Evolutionary conservation across 2,329 filamentous ascomycete species (phyloP).

Genomic region (Scedosporium dehoogii): DNA sequence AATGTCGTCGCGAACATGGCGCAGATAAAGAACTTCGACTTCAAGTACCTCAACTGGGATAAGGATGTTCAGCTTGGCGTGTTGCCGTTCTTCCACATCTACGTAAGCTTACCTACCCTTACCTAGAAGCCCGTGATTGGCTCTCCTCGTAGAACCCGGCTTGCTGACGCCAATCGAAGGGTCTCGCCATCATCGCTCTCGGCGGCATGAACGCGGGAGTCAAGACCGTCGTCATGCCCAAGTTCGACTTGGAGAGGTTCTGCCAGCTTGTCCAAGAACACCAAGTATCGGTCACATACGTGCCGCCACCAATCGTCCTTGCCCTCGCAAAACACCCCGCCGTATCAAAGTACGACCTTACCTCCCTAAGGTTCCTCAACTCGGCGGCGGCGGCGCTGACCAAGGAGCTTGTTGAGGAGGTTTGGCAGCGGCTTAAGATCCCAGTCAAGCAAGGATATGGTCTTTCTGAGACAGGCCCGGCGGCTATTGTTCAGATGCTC

Average conservation of each 20-base stretch:
- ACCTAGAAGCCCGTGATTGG: neutral
- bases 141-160: neutral
- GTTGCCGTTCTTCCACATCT: constrained; percentile 86
- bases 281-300: constrained; percentile 66
- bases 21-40: constrained; percentile 45
- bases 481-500: constrained; percentile 63
- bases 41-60: constrained; percentile 43
- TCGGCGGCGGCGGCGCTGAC: constrained; percentile 81
- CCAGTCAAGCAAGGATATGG: constrained; percentile 91
- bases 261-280: constrained; percentile 68
- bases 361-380: constrained; percentile 71
- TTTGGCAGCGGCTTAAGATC: constrained; percentile 64
- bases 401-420: constrained; percentile 64
- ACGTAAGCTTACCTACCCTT: constrained; percentile 42
- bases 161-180: constrained; percentile 13
- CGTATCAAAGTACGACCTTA: constrained; percentile 73
- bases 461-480: constrained; percentile 76
- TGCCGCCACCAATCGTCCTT: constrained; percentile 78
- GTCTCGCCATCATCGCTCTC: constrained; percentile 21
- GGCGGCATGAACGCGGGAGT: constrained; percentile 46
- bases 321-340: constrained; percentile 69
- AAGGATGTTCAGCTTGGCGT: constrained; percentile 69
- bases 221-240: constrained; percentile 57
- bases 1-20: constrained; percentile 72
- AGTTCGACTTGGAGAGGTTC: constrained; percentile 74